Evolutionary conservation across 192 early-diverging fungal species (phyloP).

Genomic region (Coemansia sp.): DNA sequence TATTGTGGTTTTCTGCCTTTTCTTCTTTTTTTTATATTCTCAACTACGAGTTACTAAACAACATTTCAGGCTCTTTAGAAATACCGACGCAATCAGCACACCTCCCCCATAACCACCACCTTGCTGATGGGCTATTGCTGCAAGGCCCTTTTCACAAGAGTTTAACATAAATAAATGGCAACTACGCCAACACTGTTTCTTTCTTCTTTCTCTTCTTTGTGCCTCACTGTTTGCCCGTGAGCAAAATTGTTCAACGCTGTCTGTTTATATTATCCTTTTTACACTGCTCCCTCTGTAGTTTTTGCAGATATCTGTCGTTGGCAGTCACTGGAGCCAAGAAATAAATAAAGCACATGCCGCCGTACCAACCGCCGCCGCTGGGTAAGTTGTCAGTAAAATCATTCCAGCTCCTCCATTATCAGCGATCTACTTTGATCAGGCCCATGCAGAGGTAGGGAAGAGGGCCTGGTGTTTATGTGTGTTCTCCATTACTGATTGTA

Average conservation of each 20-base stretch:
- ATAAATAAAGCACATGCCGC: conserved; percentile 17
- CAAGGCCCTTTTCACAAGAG: background rate
- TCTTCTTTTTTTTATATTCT: background rate
- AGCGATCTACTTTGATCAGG: no score
- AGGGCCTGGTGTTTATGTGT: no score
- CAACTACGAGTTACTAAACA: background rate
- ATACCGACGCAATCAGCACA: background rate
- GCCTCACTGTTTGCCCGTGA: background rate
- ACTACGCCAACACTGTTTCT: background rate
- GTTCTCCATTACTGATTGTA: no score
- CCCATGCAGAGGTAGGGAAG: no score
- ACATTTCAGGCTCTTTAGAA: no score
- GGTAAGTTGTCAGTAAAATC: conserved; percentile 11
- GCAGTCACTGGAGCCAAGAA: background rate
- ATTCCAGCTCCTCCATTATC: no score
- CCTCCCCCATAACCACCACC: background rate
- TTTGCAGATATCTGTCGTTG: background rate
- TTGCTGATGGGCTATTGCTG: no score
- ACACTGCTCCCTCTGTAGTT: no score
- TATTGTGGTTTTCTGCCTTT: conserved; percentile 2
- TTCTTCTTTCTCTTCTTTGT: background rate
- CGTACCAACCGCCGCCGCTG: conserved; percentile 41
- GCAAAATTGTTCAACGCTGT: no score
- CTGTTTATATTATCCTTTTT: no score
- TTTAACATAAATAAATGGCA: no score